Conservation (phyloP, 1,139 yeast species). For the Hemisphaericaspora xylofermentans region DNA sequence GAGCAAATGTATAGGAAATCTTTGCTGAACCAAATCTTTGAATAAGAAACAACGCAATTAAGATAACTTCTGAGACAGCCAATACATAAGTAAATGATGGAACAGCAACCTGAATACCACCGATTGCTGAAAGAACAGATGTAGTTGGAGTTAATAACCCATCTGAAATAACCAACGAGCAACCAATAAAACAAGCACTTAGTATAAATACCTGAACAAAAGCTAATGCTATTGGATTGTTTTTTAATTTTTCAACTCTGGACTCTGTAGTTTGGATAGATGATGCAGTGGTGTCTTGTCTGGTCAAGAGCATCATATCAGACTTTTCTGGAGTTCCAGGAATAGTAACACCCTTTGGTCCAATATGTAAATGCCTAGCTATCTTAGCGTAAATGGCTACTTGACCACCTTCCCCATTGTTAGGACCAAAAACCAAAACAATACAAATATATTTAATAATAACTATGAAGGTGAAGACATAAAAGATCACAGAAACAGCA, state of each 20-base stretch:
- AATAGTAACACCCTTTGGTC: conserved; percentile 46
- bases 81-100: conserved; percentile 40
- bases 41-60: conserved; percentile 41
- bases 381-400: conserved; percentile 59
- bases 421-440: conserved; percentile 51
- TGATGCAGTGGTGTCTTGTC: conserved; percentile 38
- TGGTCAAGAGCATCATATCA: conserved; percentile 37
- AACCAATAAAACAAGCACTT: conserved; percentile 51
- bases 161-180: conserved; percentile 56
- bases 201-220: conserved; percentile 33
- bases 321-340: conserved; percentile 38
- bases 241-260: conserved; percentile 17
- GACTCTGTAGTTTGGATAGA: conserved; percentile 20
- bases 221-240: conserved; percentile 24
- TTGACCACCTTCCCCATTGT: conserved; percentile 62
- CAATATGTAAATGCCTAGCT: conserved; percentile 47
- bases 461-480: conserved; percentile 53
- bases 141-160: conserved; percentile 64
- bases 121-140: conserved; percentile 54
- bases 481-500: conserved; percentile 52
- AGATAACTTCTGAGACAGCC: conserved; percentile 48
- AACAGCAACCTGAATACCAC: conserved; percentile 48
- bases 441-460: conserved; percentile 50
- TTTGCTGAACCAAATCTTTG: conserved; percentile 50
- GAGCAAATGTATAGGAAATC: conserved; percentile 48